phyloP scores from a whole-genome alignment of 306 rosid genomes.

The Delonix regia region DNA sequence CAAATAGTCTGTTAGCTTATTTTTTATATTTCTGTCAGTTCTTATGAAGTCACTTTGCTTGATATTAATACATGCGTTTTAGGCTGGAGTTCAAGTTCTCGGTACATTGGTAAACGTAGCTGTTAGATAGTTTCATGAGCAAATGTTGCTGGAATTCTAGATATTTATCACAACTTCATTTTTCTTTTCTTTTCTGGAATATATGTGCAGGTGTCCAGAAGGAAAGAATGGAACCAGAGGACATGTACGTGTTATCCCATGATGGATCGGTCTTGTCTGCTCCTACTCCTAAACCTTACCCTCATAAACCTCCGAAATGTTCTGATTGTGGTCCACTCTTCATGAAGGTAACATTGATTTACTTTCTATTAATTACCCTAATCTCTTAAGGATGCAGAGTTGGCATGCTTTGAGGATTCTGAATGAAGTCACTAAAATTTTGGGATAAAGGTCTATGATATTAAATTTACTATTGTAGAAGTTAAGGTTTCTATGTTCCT shows the following conservation, averaged over 20 bases:
- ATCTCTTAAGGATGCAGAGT: constrained; percentile 6
- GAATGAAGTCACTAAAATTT: constrained; percentile 4
- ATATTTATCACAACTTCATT: constrained; percentile 15
- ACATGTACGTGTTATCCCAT: constrained; percentile 80
- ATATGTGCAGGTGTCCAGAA: constrained; percentile 83
- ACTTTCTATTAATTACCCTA: constrained; percentile 13
- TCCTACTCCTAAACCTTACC: constrained; percentile 87
- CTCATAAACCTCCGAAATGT: constrained; percentile 93
- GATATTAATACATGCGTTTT: not conserved
- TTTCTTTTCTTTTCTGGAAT: constrained; percentile 22
- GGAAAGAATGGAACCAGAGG: constrained; percentile 95
- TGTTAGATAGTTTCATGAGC: constrained; percentile 7
- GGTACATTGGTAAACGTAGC: not conserved
- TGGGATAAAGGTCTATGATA: constrained; percentile 1
- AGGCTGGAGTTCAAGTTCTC: not conserved
- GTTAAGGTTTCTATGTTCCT: not conserved
- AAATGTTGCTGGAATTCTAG: not conserved
- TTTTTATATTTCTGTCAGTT: not conserved
- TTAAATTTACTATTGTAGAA: not conserved
- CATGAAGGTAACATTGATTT: constrained; percentile 66
- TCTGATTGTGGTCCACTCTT: constrained; percentile 89
- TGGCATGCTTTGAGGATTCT: constrained; percentile 7
- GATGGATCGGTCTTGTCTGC: constrained; percentile 67
- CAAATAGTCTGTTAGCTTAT: not conserved
- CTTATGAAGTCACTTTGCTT: not conserved